Percentiles rank a stretch among this genome's conserved stretches.
Conservation (phyloP, 2,329 filamentous ascomycete genomes). For the Pseudogymnoascus sp. region DNA sequence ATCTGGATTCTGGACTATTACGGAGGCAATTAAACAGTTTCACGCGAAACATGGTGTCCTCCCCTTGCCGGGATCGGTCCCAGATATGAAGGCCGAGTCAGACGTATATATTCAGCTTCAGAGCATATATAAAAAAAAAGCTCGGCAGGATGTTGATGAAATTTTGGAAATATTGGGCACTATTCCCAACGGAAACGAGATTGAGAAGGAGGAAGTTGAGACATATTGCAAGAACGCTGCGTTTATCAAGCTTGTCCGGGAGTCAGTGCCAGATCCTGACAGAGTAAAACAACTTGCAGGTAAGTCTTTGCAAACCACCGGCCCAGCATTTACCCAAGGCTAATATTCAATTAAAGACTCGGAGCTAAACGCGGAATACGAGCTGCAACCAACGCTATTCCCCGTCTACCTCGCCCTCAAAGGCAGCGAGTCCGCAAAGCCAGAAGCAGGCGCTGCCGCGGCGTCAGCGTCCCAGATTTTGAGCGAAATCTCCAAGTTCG, state of each 20-base stretch:
- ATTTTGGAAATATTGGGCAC: slow-evolving; percentile 57
- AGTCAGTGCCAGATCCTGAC: not conserved
- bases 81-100: slow-evolving; percentile 96
- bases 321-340: slow-evolving; percentile 12
- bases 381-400: slow-evolving; percentile 49
- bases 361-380: slow-evolving; percentile 21
- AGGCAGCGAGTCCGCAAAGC: slow-evolving; percentile 38
- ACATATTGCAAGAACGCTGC: slow-evolving; percentile 92
- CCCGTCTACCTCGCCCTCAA: slow-evolving; percentile 61
- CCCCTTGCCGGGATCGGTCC: slow-evolving; percentile 76
- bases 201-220: slow-evolving; percentile 70
- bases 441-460: slow-evolving; percentile 23
- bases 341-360: slow-evolving; percentile 10
- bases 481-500: slow-evolving; percentile 34
- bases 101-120: slow-evolving; percentile 83
- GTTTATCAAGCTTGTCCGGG: slow-evolving; percentile 78
- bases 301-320: not conserved
- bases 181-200: slow-evolving; percentile 38
- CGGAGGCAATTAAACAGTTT: slow-evolving; percentile 69
- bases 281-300: not conserved
- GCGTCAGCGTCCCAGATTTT: slow-evolving; percentile 47
- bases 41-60: slow-evolving; percentile 63
- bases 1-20: slow-evolving; percentile 80
- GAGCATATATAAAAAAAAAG: slow-evolving; percentile 85
- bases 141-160: slow-evolving; percentile 66